These are phyloP conservation scores for Taiwanofungus camphoratus DNA, from an alignment of 1,284 basidiomycete species.

Conservation along the genomic window DNA sequence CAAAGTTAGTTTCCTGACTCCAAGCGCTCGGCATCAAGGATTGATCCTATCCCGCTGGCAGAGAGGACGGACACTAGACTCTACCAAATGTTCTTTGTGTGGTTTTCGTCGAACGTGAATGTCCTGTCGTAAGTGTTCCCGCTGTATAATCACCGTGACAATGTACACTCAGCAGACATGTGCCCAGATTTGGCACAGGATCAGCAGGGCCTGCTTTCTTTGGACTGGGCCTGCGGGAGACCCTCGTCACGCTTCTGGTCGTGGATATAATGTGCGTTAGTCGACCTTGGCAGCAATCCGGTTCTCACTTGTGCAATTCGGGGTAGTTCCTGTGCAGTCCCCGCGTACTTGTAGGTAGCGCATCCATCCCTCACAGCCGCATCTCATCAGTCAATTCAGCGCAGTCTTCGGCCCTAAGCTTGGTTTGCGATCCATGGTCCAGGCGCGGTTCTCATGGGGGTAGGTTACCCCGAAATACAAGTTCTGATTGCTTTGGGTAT, in stretches of 20 bases:
- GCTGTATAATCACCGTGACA: not conserved
- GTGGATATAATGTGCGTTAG: conserved; percentile 48
- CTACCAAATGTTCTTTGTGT: conserved; percentile 37
- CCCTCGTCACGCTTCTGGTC: conserved; percentile 44
- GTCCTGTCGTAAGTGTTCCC: conserved; percentile 39
- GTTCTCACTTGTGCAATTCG: not conserved
- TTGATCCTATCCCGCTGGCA: conserved; percentile 29
- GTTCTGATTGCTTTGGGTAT: not conserved
- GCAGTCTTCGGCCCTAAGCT: conserved; percentile 59
- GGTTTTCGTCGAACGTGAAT: conserved; percentile 51
- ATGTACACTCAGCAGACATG: not conserved
- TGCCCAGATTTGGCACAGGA: conserved; percentile 45
- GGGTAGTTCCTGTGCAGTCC: conserved; percentile 26
- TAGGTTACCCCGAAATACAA: conserved; percentile 14
- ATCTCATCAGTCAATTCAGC: conserved; percentile 23
- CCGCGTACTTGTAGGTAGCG: conserved; percentile 50
- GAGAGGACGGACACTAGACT: conserved; percentile 31
- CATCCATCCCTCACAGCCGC: not conserved
- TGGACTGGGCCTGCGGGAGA: conserved; percentile 45
- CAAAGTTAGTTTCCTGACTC: not conserved
- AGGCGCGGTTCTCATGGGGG: conserved; percentile 54
- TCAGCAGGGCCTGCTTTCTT: conserved; percentile 58
- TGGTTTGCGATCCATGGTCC: conserved; percentile 61
- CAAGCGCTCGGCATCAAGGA: conserved; percentile 15
- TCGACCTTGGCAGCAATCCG: not conserved